Evolutionary conservation across 179 eudicot genomes (phyloP).

Genomic region (Heliamphora pulchella): DNA sequence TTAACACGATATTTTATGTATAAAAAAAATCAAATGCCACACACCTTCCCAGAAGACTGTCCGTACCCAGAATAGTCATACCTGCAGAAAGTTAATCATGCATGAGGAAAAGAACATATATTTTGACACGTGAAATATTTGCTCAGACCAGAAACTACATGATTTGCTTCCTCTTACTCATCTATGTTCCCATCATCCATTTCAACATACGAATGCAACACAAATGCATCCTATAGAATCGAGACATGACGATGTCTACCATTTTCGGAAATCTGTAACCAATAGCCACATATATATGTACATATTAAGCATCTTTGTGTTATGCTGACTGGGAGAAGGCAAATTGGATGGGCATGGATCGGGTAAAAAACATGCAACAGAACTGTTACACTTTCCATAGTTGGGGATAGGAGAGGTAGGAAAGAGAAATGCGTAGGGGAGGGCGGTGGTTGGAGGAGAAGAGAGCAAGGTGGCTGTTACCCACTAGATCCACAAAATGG

Average conservation of each 20-base stretch:
- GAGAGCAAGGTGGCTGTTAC: background rate
- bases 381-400: too few relatives aligned
- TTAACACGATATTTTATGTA: background rate
- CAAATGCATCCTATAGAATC: background rate
- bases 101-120: slow-evolving; percentile 14
- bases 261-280: background rate
- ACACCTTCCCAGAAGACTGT: slow-evolving; percentile 66
- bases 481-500: background rate
- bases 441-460: background rate
- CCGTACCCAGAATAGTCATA: slow-evolving; percentile 82
- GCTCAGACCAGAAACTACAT: background rate
- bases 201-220: background rate
- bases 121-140: background rate
- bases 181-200: background rate
- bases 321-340: background rate
- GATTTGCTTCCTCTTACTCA: background rate
- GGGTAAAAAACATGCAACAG: too few relatives aligned
- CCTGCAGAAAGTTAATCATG: slow-evolving; percentile 34
- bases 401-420: background rate
- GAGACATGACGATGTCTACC: background rate
- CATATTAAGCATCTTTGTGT: background rate
- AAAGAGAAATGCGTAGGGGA: background rate
- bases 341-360: too few relatives aligned
- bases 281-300: too few relatives aligned
- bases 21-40: slow-evolving; percentile 1